Conservation (phyloP, 768 basidiomycete species). For the Termitomyces sp. region DNA sequence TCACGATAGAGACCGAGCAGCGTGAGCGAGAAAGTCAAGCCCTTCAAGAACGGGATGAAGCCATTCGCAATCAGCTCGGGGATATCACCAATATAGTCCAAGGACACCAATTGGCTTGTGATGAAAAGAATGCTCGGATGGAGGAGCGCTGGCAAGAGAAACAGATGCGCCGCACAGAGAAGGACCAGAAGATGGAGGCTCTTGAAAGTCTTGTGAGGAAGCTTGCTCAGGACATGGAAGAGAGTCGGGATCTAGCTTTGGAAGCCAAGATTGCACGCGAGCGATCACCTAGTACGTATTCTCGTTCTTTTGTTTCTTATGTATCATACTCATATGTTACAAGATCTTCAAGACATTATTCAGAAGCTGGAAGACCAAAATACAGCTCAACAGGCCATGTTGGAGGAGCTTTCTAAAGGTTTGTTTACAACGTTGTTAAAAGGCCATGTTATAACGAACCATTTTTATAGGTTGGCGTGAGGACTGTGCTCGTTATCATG, state of each 20-base stretch:
- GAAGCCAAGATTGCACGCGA: conserved; percentile 51
- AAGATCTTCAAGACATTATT: conserved; percentile 59
- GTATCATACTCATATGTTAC: not conserved
- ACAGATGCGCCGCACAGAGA: conserved; percentile 49
- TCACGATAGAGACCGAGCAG: conserved; percentile 58
- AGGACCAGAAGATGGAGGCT: conserved; percentile 53
- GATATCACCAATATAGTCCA: conserved; percentile 75
- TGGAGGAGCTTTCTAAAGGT: conserved; percentile 56
- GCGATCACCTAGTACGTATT: conserved; percentile 49
- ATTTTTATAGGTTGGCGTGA: conserved; percentile 54
- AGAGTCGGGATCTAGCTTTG: conserved; percentile 45
- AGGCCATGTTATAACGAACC: conserved; percentile 3
- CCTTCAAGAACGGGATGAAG: conserved; percentile 55
- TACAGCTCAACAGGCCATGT: conserved; percentile 51
- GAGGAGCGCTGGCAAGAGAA: conserved; percentile 68
- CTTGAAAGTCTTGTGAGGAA: conserved; percentile 59
- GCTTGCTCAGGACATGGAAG: conserved; percentile 52
- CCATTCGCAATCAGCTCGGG: conserved; percentile 52
- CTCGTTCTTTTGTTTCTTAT: not conserved
- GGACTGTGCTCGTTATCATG: conserved; percentile 61
- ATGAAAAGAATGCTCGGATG: conserved; percentile 54
- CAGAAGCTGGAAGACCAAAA: conserved; percentile 59
- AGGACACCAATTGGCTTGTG: conserved; percentile 57
- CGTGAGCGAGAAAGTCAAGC: conserved; percentile 59
- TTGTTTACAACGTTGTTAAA: conserved; percentile 19